A percentile compares a stretch with the other conserved stretches of the same genome.
These are phyloP conservation scores for Kodamaea alishanica DNA, from an alignment of 1,139 yeast genomes.

Conservation along the genomic window DNA sequence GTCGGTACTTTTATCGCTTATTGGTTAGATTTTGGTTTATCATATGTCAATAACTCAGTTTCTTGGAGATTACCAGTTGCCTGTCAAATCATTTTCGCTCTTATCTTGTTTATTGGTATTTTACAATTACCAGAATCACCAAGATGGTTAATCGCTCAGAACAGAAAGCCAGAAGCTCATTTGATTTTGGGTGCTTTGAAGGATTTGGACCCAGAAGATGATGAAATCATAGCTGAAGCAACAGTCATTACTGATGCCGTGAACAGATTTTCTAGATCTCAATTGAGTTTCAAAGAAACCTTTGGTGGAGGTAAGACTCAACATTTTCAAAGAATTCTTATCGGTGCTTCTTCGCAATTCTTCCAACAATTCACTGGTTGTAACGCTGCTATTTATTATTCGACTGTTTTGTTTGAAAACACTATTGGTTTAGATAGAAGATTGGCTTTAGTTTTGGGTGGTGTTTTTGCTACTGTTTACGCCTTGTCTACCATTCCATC, in stretches of 20 bases:
- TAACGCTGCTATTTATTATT: constrained; percentile 66
- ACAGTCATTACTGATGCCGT: constrained; percentile 42
- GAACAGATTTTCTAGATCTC: constrained; percentile 35
- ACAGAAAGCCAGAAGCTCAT: constrained; percentile 49
- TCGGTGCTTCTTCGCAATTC: constrained; percentile 64
- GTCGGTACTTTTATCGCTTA: constrained; percentile 70
- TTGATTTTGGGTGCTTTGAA: constrained; percentile 40
- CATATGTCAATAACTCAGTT: constrained; percentile 51
- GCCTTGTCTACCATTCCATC: constrained; percentile 62
- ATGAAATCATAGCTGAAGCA: constrained; percentile 42
- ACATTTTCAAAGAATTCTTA: constrained; percentile 51
- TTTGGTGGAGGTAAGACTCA: constrained; percentile 57
- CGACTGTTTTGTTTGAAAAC: constrained; percentile 58
- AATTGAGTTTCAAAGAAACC: constrained; percentile 46
- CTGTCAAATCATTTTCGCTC: constrained; percentile 39
- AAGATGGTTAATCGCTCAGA: constrained; percentile 63
- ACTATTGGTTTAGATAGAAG: constrained; percentile 49
- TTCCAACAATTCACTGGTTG: constrained; percentile 64
- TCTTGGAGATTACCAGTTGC: constrained; percentile 38
- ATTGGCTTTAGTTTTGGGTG: constrained; percentile 57
- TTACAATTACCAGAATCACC: constrained; percentile 63
- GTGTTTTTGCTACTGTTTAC: constrained; percentile 61
- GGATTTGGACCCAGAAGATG: constrained; percentile 37
- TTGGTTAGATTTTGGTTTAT: constrained; percentile 74
- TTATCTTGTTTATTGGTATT: constrained; percentile 33